Evolutionary conservation across 345 rosid genomes (phyloP).

Genomic region (Camelina sativa): DNA sequence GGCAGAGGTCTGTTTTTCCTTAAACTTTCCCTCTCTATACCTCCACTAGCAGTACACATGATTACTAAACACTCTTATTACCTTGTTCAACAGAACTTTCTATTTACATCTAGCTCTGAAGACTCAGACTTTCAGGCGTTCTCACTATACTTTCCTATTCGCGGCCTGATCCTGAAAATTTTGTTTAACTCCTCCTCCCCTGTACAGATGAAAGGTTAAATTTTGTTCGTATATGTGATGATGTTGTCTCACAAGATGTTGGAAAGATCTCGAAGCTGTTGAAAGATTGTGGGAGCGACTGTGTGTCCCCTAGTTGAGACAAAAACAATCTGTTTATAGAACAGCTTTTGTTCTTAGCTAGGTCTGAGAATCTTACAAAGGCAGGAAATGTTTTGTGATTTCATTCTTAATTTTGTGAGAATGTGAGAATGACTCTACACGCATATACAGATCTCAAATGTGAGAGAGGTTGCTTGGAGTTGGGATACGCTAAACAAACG

Average conservation of each 20-base stretch:
- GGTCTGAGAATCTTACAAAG: constrained; percentile 71
- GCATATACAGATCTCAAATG: too few species aligned
- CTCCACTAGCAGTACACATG: constrained; percentile 2
- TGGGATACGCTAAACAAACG: too few species aligned
- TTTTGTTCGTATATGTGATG: too few species aligned
- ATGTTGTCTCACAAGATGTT: too few species aligned
- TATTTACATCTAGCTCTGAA: constrained; percentile 63
- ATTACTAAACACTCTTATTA: not conserved
- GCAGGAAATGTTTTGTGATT: constrained; percentile 59
- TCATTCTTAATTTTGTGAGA: not conserved
- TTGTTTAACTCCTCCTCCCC: too few species aligned
- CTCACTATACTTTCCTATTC: constrained; percentile 5
- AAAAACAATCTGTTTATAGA: constrained; percentile 54
- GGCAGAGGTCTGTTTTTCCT: constrained; percentile 65
- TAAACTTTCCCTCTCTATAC: not conserved
- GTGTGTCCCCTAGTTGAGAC: constrained; percentile 26
- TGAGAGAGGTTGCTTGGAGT: too few species aligned
- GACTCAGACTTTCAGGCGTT: constrained; percentile 51
- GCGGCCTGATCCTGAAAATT: not conserved
- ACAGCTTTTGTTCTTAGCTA: constrained; percentile 63
- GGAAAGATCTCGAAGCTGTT: too few species aligned
- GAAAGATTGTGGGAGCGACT: too few species aligned
- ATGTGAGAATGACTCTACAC: too few species aligned
- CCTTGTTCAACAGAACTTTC: constrained; percentile 64
- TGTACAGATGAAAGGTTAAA: too few species aligned